Evolutionary conservation across 495 filamentous ascomycete genomes (phyloP).

Genomic region (Hyaloscypha bicolor): DNA sequence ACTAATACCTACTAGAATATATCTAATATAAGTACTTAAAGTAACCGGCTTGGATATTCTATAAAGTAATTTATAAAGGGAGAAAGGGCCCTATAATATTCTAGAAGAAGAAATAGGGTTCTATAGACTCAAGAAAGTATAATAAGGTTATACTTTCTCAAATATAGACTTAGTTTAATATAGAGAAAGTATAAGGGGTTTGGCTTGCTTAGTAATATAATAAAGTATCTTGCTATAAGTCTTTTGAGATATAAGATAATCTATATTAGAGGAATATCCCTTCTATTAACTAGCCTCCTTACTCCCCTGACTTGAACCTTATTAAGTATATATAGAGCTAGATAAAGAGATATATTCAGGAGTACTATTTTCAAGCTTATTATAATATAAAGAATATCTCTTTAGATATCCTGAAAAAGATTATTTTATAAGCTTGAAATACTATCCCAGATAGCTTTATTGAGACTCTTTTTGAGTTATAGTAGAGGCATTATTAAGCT

Average conservation of each 20-base stretch:
- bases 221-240: conserved; percentile 16
- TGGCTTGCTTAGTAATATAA: not conserved
- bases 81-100: conserved; percentile 35
- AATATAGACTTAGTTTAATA: conserved; percentile 28
- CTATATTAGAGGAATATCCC: conserved; percentile 13
- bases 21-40: conserved; percentile 12
- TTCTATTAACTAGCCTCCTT: conserved; percentile 25
- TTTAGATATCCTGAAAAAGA: not conserved
- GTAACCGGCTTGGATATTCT: conserved; percentile 37
- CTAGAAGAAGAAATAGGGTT: conserved; percentile 39
- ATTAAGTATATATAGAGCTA: conserved; percentile 34
- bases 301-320: conserved; percentile 20
- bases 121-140: conserved; percentile 31
- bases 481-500: conserved; percentile 1
- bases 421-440: not conserved
- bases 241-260: not conserved
- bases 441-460: conserved; percentile 3
- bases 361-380: conserved; percentile 10
- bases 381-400: not conserved
- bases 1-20: conserved; percentile 4
- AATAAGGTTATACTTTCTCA: conserved; percentile 26
- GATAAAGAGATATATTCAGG: conserved; percentile 31
- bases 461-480: conserved; percentile 1
- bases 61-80: conserved; percentile 29
- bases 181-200: not conserved